Evolutionary conservation across 1,139 yeast species (phyloP).

Genomic region (Candida sanyaensis): DNA sequence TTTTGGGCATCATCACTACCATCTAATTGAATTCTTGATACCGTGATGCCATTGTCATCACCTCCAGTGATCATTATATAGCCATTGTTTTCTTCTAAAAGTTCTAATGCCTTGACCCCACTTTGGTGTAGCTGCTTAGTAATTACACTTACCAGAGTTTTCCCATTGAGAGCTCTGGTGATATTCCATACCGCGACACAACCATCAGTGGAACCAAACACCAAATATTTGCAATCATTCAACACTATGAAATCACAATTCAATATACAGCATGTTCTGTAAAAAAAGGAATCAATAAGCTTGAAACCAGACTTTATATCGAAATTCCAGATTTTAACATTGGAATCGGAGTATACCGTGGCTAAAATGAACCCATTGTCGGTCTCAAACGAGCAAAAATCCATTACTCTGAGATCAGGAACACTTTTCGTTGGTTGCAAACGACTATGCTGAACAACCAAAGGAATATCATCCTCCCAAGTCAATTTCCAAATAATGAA

Average conservation of each 20-base stretch:
- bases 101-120: conserved; percentile 62
- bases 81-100: conserved; percentile 19
- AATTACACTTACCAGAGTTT: not conserved
- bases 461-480: conserved; percentile 34
- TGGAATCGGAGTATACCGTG: conserved; percentile 85
- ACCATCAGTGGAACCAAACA: conserved; percentile 85
- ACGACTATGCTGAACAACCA: conserved; percentile 45
- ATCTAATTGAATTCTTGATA: conserved; percentile 33
- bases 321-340: conserved; percentile 66
- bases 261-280: conserved; percentile 76
- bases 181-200: conserved; percentile 63
- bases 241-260: conserved; percentile 52
- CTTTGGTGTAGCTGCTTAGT: conserved; percentile 72
- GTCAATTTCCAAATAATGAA: conserved; percentile 73
- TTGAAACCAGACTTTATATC: conserved; percentile 40
- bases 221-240: conserved; percentile 30
- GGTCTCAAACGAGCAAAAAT: conserved; percentile 54
- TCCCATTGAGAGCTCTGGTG: conserved; percentile 15
- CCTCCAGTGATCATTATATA: conserved; percentile 72
- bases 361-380: conserved; percentile 52
- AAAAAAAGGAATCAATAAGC: conserved; percentile 48
- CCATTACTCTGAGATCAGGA: conserved; percentile 91
- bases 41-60: conserved; percentile 78
- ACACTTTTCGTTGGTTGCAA: conserved; percentile 49
- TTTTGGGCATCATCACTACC: not conserved